Evolutionary conservation across 305 asterid species (phyloP).

Genomic region (Fraxinus albicans): DNA sequence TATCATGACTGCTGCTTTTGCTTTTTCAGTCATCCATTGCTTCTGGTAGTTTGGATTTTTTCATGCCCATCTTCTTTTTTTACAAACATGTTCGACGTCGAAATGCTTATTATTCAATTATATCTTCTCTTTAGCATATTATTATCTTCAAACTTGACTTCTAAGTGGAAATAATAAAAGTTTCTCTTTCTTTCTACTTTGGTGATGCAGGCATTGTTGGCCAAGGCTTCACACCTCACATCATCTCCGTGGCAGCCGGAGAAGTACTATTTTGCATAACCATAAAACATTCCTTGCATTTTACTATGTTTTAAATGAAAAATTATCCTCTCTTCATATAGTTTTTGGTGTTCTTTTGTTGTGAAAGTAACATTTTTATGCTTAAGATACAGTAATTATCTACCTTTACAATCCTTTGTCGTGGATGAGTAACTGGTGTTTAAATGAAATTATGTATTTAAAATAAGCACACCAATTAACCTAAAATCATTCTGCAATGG

Average conservation of each 20-base stretch:
- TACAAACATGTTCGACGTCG: background rate
- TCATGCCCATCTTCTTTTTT: background rate
- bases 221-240: constrained; percentile 45
- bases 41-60: background rate
- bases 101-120: background rate
- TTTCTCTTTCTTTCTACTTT: background rate
- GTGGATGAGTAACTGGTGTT: background rate
- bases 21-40: background rate
- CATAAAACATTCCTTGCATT: background rate
- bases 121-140: background rate
- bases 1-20: background rate
- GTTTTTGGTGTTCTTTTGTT: background rate
- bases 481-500: background rate
- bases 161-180: background rate
- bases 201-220: constrained; percentile 43
- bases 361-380: background rate
- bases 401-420: background rate
- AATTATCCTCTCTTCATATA: background rate
- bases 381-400: background rate
- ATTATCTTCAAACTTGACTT: background rate
- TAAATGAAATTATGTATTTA: background rate
- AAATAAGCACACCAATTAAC: background rate
- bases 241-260: constrained; percentile 43
- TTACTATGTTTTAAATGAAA: background rate
- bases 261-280: constrained; percentile 37